These are phyloP conservation scores for Fusarium aywerte DNA, from an alignment of 2,329 filamentous ascomycete genomes.

Conservation along the genomic window DNA sequence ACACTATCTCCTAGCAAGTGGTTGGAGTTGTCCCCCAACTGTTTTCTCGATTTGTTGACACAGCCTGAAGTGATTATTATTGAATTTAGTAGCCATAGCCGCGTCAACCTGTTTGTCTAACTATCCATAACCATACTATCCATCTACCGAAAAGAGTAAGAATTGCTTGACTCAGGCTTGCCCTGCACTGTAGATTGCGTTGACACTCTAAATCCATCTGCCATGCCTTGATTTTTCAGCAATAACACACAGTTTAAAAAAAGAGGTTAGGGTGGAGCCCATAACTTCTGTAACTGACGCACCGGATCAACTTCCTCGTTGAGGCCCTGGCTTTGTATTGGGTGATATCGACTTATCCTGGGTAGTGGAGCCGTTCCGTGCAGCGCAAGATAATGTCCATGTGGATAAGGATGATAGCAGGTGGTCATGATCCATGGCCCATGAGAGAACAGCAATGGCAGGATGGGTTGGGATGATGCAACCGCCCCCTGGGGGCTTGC, in stretches of 20 bases:
- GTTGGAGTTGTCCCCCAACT: conserved; percentile 1
- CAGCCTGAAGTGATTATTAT: conserved; percentile 21
- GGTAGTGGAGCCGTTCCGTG: conserved; percentile 24
- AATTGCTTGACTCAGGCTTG: background rate
- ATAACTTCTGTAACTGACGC: conserved; percentile 32
- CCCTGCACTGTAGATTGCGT: conserved; percentile 30
- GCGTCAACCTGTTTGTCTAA: conserved; percentile 6
- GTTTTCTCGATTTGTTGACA: conserved; percentile 5
- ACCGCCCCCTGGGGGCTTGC: conserved; percentile 32
- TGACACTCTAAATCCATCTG: background rate
- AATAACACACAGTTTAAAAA: background rate
- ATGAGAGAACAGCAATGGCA: background rate
- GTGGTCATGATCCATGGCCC: background rate
- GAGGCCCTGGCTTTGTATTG: conserved; percentile 31
- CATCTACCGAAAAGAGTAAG: background rate
- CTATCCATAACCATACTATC: background rate
- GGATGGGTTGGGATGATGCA: conserved; percentile 37
- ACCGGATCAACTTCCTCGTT: conserved; percentile 38
- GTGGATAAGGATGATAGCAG: background rate
- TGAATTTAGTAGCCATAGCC: conserved; percentile 14
- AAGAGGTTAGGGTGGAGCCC: conserved; percentile 12
- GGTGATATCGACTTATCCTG: conserved; percentile 28
- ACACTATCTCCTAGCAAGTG: conserved; percentile 1
- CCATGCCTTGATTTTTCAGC: conserved; percentile 26
- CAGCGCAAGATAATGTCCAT: conserved; percentile 9